These are phyloP conservation scores for Leccinum truebloodii DNA, from an alignment of 768 basidiomycete species.

Conservation along the genomic window DNA sequence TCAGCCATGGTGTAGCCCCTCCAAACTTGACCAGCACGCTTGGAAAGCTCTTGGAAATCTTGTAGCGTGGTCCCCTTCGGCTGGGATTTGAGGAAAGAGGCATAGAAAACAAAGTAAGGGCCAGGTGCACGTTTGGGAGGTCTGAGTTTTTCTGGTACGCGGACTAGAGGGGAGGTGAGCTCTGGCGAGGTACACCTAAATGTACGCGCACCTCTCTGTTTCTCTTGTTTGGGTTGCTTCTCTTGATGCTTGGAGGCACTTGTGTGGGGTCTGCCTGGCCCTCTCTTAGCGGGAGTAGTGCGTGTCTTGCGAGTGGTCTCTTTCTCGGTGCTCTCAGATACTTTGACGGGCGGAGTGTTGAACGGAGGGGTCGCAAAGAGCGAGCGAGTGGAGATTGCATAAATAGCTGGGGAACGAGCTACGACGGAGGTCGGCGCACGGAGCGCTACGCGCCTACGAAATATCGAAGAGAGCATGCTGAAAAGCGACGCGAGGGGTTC, in stretches of 20 bases:
- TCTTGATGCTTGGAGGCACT: slow-evolving; percentile 6
- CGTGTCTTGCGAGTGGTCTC: slow-evolving; percentile 8
- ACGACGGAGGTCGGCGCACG: neutral
- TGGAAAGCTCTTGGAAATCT: slow-evolving; percentile 11
- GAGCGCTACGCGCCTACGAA: slow-evolving; percentile 11
- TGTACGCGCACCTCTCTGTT: slow-evolving; percentile 17
- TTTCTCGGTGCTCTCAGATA: neutral
- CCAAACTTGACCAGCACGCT: slow-evolving; percentile 33
- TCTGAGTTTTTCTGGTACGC: slow-evolving; percentile 14
- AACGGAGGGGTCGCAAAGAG: slow-evolving; percentile 25
- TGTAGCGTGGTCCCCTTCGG: neutral
- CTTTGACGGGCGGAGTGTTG: slow-evolving; percentile 11
- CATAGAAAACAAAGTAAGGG: slow-evolving; percentile 29
- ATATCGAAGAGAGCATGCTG: slow-evolving; percentile 17
- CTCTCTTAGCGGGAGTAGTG: slow-evolving; percentile 9
- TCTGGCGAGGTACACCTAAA: neutral
- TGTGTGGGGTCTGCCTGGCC: neutral
- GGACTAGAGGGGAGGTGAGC: slow-evolving; percentile 17
- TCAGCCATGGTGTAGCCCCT: slow-evolving; percentile 32
- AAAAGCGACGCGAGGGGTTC: neutral
- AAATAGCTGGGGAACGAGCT: slow-evolving; percentile 7
- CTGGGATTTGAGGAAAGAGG: slow-evolving; percentile 15
- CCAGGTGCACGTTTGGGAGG: slow-evolving; percentile 32
- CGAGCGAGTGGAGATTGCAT: slow-evolving; percentile 17
- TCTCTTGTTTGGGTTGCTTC: slow-evolving; percentile 8